A percentile compares a stretch with the other conserved stretches of the same genome.
Evolutionary conservation across 2,329 filamentous ascomycete genomes (phyloP).

Genomic region (Fonsecaea multimorphosa): DNA sequence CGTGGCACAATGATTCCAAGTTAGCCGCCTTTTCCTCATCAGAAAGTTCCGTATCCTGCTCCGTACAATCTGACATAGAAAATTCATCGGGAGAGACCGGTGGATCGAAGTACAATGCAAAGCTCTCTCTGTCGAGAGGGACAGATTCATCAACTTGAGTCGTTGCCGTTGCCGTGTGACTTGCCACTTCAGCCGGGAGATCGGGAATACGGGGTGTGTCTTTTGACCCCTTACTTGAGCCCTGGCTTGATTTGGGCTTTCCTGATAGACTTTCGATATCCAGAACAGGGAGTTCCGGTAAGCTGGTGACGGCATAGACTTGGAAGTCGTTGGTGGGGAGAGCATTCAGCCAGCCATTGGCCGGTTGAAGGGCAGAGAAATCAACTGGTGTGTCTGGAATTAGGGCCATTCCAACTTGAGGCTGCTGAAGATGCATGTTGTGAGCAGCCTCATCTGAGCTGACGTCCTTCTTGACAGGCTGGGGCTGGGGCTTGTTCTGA

Average conservation of each 20-base stretch:
- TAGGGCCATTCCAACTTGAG: constrained; percentile 76
- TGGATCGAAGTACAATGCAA: constrained; percentile 30
- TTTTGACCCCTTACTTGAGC: constrained; percentile 20
- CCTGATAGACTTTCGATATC: constrained; percentile 69
- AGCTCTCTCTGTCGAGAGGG: constrained; percentile 45
- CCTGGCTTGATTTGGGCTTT: constrained; percentile 58
- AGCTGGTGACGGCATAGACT: constrained; percentile 72
- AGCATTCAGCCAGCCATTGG: constrained; percentile 56
- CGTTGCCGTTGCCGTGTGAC: constrained; percentile 50
- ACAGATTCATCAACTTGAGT: constrained; percentile 55
- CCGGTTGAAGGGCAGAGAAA: constrained; percentile 71
- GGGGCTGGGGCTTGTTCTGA: constrained; percentile 50
- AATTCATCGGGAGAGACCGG: constrained; percentile 22
- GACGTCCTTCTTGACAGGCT: constrained; percentile 65
- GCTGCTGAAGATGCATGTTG: constrained; percentile 65
- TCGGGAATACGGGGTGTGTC: constrained; percentile 30
- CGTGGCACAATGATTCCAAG: constrained; percentile 29
- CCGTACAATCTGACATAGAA: constrained; percentile 16
- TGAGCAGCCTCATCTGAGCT: constrained; percentile 63
- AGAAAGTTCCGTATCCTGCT: constrained; percentile 10
- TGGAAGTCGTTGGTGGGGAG: constrained; percentile 55
- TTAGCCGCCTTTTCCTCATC: constrained; percentile 21
- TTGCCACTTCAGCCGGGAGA: constrained; percentile 36
- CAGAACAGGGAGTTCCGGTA: constrained; percentile 69
- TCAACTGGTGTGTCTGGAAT: constrained; percentile 80